Percentiles rank a stretch among this genome's conserved stretches.
Conservation (phyloP, 495 filamentous ascomycete species). For the Amniculicola lignicola region DNA sequence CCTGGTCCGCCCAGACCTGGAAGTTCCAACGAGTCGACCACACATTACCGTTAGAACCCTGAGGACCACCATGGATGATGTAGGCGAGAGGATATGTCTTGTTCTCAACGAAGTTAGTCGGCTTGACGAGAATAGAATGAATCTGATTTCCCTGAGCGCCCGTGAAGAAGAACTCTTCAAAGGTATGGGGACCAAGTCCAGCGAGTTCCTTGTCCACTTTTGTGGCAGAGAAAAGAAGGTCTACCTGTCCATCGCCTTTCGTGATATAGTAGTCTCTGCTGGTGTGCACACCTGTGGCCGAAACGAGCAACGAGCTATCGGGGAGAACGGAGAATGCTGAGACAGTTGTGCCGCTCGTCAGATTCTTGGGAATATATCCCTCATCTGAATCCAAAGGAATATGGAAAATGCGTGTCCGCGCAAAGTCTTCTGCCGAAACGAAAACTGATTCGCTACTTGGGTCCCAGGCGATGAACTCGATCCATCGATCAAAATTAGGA, state of each 20-base stretch:
- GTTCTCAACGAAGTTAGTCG: constrained; percentile 46
- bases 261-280: constrained; percentile 42
- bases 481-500: constrained; percentile 27
- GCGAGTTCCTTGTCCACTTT: constrained; percentile 34
- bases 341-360: constrained; percentile 23
- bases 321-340: constrained; percentile 40
- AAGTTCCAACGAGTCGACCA: constrained; percentile 55
- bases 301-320: constrained; percentile 41
- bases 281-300: constrained; percentile 40
- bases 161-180: constrained; percentile 44
- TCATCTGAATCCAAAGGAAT: constrained; percentile 8
- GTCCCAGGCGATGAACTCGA: constrained; percentile 28
- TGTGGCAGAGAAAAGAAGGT: constrained; percentile 36
- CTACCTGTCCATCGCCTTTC: constrained; percentile 33
- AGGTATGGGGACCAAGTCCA: constrained; percentile 13
- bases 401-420: constrained; percentile 22
- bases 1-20: constrained; percentile 56
- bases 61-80: constrained; percentile 55
- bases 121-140: constrained; percentile 48
- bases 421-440: constrained; percentile 36
- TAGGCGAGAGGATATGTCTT: constrained; percentile 52
- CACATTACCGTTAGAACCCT: constrained; percentile 48
- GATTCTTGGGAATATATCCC: not conserved
- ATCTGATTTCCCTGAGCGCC: constrained; percentile 36
- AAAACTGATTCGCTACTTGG: constrained; percentile 31